Evolutionary conservation across 352 stramenopile genomes (phyloP).

Genomic region (Phytophthora fragariae): DNA sequence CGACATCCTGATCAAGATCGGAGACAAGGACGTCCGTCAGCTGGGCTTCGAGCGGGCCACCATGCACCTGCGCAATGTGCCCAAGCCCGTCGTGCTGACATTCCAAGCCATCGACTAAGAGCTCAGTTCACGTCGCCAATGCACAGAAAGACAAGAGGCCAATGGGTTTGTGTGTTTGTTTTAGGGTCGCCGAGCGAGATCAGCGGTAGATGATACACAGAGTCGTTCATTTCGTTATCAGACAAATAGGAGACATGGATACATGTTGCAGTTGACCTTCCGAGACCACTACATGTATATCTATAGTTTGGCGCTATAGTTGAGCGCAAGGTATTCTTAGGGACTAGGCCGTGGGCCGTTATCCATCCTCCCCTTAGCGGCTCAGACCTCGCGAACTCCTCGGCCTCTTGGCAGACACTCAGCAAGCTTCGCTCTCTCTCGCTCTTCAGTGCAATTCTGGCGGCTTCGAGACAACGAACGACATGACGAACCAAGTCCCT

Average conservation of each 20-base stretch:
- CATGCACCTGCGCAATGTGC: constrained; percentile 73
- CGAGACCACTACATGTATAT: background rate
- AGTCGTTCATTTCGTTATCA: constrained; percentile 30
- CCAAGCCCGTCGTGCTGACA: constrained; percentile 78
- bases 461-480: constrained; percentile 4
- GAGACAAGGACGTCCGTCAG: constrained; percentile 70
- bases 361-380: constrained; percentile 15
- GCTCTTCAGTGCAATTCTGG: constrained; percentile 20
- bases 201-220: constrained; percentile 18
- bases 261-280: background rate
- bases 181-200: constrained; percentile 11
- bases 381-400: constrained; percentile 17
- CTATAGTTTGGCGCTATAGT: background rate
- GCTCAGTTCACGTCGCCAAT: background rate
- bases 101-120: constrained; percentile 82
- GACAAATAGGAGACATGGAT: constrained; percentile 6
- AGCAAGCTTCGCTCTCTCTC: background rate
- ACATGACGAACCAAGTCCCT: constrained; percentile 67
- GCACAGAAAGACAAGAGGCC: constrained; percentile 6
- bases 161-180: constrained; percentile 37
- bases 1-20: constrained; percentile 81
- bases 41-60: constrained; percentile 82
- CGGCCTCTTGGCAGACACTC: constrained; percentile 29
- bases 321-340: constrained; percentile 25
- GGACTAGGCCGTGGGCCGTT: constrained; percentile 14